phyloP scores from a whole-genome alignment of 768 basidiomycete genomes.

The Leccinum obscurum region DNA sequence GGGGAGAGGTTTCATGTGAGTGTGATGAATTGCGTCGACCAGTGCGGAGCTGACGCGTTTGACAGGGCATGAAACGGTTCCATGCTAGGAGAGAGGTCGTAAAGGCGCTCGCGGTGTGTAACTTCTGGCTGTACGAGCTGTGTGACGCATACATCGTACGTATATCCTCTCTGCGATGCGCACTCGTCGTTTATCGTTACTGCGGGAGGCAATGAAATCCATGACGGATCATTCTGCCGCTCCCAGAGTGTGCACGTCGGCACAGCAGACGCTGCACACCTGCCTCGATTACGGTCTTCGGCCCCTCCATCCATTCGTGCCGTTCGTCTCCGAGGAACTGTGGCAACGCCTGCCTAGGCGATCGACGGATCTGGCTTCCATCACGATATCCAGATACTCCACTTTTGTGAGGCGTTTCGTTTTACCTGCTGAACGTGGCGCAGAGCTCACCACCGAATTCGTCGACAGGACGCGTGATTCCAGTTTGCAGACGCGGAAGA shows the following conservation, averaged over 20 bases:
- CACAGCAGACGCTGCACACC: slow-evolving; percentile 94
- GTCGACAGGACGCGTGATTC: slow-evolving; percentile 37
- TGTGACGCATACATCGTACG: slow-evolving; percentile 97
- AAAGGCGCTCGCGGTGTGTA: slow-evolving; percentile 53
- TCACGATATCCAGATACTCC: slow-evolving; percentile 89
- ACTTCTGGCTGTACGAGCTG: slow-evolving; percentile 98
- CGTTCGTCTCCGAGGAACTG: slow-evolving; percentile 32
- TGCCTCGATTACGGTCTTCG: slow-evolving; percentile 89
- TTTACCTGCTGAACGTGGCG: neutral
- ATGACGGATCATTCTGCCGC: slow-evolving; percentile 83
- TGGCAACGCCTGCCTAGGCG: slow-evolving; percentile 95
- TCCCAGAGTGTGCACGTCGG: slow-evolving; percentile 63
- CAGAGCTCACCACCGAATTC: neutral
- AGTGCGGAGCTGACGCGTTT: too few relatives aligned
- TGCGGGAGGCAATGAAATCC: slow-evolving; percentile 96
- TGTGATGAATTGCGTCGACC: neutral
- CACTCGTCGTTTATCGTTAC: slow-evolving; percentile 1
- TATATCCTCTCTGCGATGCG: slow-evolving; percentile 8
- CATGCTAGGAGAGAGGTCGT: too few relatives aligned
- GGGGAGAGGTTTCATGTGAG: too few relatives aligned
- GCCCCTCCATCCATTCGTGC: slow-evolving; percentile 97
- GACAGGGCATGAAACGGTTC: too few relatives aligned
- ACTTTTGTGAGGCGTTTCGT: slow-evolving; percentile 55
- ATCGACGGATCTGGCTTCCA: slow-evolving; percentile 77
- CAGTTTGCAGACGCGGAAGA: too few relatives aligned